Percentiles rank a stretch among this genome's conserved stretches.
Evolutionary conservation across 2,329 filamentous ascomycete genomes (phyloP).

Genomic region (Nemania abortiva): DNA sequence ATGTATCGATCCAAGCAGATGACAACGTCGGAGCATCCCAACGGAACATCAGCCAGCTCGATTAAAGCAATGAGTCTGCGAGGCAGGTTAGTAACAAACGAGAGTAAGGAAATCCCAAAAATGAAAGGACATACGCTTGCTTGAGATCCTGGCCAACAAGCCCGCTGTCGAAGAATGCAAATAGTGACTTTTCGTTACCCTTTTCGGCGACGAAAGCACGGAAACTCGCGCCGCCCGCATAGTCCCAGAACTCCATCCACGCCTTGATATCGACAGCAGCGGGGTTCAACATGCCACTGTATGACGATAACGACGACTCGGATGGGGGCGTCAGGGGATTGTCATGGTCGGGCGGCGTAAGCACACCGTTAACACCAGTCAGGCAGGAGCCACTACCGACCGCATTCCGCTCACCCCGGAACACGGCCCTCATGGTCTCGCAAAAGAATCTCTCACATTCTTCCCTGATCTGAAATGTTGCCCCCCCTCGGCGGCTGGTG

Average conservation of each 20-base stretch:
- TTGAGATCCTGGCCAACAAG: conserved; percentile 83
- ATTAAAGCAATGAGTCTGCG: conserved; percentile 86
- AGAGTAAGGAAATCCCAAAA: not conserved
- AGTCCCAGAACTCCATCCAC: conserved; percentile 88
- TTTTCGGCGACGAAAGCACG: conserved; percentile 84
- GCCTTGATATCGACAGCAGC: conserved; percentile 62
- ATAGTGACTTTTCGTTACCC: conserved; percentile 78
- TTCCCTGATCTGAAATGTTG: conserved; percentile 96
- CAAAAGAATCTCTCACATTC: conserved; percentile 99
- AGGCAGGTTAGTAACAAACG: conserved; percentile 51
- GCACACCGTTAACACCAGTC: conserved; percentile 74
- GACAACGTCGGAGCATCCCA: conserved; percentile 82
- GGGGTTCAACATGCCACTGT: conserved; percentile 44
- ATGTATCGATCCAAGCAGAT: conserved; percentile 83
- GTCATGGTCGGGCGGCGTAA: conserved; percentile 62
- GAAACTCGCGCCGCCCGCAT: conserved; percentile 84
- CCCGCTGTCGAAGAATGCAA: conserved; percentile 84
- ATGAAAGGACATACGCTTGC: conserved; percentile 73
- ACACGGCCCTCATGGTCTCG: conserved; percentile 91
- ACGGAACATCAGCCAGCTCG: conserved; percentile 82
- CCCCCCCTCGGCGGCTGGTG: conserved; percentile 82
- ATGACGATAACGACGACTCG: conserved; percentile 48
- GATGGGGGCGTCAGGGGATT: conserved; percentile 54
- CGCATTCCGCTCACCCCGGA: conserved; percentile 93
- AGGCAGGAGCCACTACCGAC: conserved; percentile 84